phyloP scores from a whole-genome alignment of 1,139 yeast species.

The Taphrina flavorubra region DNA sequence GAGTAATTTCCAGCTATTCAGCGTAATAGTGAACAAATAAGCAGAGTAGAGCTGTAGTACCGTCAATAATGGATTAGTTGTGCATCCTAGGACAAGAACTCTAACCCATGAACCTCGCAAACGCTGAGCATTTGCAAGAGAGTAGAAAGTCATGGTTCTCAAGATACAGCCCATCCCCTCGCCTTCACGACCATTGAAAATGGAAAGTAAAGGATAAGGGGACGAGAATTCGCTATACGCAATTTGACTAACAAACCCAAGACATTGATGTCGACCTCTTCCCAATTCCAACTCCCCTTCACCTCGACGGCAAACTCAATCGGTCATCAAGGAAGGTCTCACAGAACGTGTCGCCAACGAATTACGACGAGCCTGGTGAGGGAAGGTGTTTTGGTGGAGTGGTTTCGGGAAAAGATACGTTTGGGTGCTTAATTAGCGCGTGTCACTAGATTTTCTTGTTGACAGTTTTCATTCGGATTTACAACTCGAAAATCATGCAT shows the following conservation, averaged over 20 bases:
- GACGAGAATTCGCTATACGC: conserved; percentile 9
- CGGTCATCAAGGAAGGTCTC: not conserved
- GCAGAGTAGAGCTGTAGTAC: not conserved
- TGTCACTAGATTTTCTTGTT: too few relatives aligned
- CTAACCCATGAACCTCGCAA: conserved; percentile 3
- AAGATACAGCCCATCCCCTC: not conserved
- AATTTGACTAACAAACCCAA: conserved; percentile 34
- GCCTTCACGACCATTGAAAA: too few relatives aligned
- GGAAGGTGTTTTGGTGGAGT: conserved; percentile 3
- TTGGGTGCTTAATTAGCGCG: conserved; percentile 37
- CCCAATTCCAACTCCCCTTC: not conserved
- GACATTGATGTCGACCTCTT: conserved; percentile 17
- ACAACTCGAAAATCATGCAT: not conserved
- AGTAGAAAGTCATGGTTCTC: conserved; percentile 23
- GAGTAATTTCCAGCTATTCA: not conserved
- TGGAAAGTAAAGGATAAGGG: not conserved
- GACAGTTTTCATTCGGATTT: not conserved
- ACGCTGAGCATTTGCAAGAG: too few relatives aligned
- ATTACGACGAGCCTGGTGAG: not conserved
- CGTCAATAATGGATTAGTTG: not conserved
- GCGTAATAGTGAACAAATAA: too few relatives aligned
- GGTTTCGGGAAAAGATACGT: not conserved
- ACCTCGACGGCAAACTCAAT: not conserved
- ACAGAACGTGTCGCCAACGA: conserved; percentile 11
- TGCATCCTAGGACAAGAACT: conserved; percentile 16